Base-by-base conservation (phyloP, 495 filamentous ascomycete species). In the Sphaerosporella brunnea region DNA sequence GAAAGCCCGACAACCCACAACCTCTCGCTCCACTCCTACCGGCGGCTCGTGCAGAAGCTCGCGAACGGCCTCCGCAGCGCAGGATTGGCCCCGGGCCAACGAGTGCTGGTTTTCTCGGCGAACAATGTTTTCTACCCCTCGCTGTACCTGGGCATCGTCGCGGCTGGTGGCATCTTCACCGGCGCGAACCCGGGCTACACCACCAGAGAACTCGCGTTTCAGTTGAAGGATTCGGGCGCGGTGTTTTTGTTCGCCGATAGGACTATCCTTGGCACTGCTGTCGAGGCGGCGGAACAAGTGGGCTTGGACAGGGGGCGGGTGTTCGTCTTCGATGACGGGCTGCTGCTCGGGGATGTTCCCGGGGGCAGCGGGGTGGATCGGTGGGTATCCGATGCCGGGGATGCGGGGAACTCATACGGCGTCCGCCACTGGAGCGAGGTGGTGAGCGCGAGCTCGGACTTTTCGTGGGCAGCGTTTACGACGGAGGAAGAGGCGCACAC, bases 161-260 rank as follows among this genome's bases (percentile, higher is more conserved):
- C 82, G 69, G 80, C 84, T 0, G 82, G 84, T 2, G 81, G 80
- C 3, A 69, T 86, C 46, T 88, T 87, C 62, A 77, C 75, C 13
- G 83, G 82, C 19, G 82, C 82, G 3, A 87, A 87, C 51, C 84
- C 84, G 1, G 70, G 66, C n/a, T 84, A 74, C 52, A 78, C 81
- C 0, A 64, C 71, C 0, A 62, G 79, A 4, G 84, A 87, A 57
- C 62, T 90, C 11, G 76, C 75, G 10, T 79, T 78, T 56, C 84
- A 93, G 63, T 65, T 93, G 34, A 65, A 73, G 32, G 78, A 87
- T 62, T 78, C 70, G 36, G 78, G 69, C 0, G 74, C 84, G 0
- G 73, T 55, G 20, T 79, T 79, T 51, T 63, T 88, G 10, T 55
- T 83, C 49, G 73, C 74, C 19, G 70, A 73, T 13, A 65, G 66